Base-by-base conservation (phyloP, 2,329 filamentous ascomycete species). In the Penicillium occitanis region DNA sequence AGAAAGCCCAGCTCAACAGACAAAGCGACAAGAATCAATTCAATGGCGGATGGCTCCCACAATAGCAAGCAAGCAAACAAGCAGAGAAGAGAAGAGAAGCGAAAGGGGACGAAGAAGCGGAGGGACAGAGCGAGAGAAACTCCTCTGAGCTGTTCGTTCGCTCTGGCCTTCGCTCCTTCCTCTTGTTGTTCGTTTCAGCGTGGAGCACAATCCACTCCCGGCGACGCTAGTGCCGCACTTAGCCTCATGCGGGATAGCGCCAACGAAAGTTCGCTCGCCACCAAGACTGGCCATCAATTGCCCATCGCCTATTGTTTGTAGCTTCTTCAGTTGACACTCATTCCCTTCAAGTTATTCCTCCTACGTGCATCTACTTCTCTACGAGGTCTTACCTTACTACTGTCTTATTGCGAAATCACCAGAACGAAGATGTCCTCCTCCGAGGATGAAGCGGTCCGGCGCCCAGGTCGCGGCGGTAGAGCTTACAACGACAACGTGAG, bases 381-480 rank as follows among this genome's bases (percentile, higher is more conserved):
- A 13, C 10, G 11, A 50, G 10, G 5, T 17, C 14, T 13, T 50
- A 13, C 3, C 4, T 25, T 28, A 5, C 22, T 33, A 46, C 17
- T 40, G 25, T 51, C 62, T 46, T 53, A 42, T n/a, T n/a, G 40
- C 14, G 2, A 42, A 42, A 2, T n/a, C 7, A 8, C 2, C 5
- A 42, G 40, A 42, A 42, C 14, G 17, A 69, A 37, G 46, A 78
- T 79, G 77, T 79, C 76, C 55, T 75, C 73, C 17, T 78, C 77
- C 33, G 77, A 78, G 58, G 77, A 79, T 68, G 77, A 78, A 44
- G 73, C 70, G 19, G 73, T 78, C 46, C 76, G 75, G 35, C 76
- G 74, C 55, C 75, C 77, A 42, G 75, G 75, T 57, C 73, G 76
- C 59, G 70, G 68, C 63, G 72, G 67, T 62, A 71, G 71, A 65